Percentiles rank a stretch among this genome's conserved stretches.
phyloP scores from a whole-genome alignment of 2,329 filamentous ascomycete genomes.

The Alternaria incomplexa region DNA sequence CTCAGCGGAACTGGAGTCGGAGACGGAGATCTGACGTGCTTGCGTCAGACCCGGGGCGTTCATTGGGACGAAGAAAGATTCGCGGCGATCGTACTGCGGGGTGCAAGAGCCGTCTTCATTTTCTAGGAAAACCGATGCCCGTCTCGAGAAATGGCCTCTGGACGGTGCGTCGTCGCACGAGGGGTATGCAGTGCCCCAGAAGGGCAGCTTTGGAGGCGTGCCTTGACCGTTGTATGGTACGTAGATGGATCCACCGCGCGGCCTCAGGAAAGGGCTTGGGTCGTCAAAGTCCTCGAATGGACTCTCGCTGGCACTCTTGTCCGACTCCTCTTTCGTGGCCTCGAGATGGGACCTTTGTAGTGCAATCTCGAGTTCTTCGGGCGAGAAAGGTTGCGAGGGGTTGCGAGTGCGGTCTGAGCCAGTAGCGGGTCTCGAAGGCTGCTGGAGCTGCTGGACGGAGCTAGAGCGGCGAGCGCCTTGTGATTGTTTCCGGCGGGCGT shows the following conservation, averaged over 20 bases:
- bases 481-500: slow-evolving; percentile 31
- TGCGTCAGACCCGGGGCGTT: slow-evolving; percentile 16
- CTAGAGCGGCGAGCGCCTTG: slow-evolving; percentile 37
- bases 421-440: slow-evolving; percentile 31
- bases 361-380: slow-evolving; percentile 54
- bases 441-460: slow-evolving; percentile 24
- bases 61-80: slow-evolving; percentile 19
- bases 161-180: slow-evolving; percentile 14
- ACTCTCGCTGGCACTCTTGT: slow-evolving; percentile 28
- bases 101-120: slow-evolving; percentile 10
- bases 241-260: slow-evolving; percentile 35
- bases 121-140: slow-evolving; percentile 13
- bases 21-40: slow-evolving; percentile 23
- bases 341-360: slow-evolving; percentile 50
- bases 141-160: slow-evolving; percentile 19
- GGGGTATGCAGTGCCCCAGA: slow-evolving; percentile 26
- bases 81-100: slow-evolving; percentile 22
- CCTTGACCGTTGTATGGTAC: slow-evolving; percentile 31
- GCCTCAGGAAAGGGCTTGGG: slow-evolving; percentile 28
- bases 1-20: slow-evolving; percentile 17
- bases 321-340: slow-evolving; percentile 37
- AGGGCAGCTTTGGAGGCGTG: slow-evolving; percentile 26
- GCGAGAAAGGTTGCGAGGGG: slow-evolving; percentile 49
- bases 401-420: slow-evolving; percentile 36
- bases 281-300: slow-evolving; percentile 26